A percentile compares a stretch with the other conserved stretches of the same genome.
These are phyloP conservation scores for Sclerotinia sclerotiorum DNA, from an alignment of 2,329 filamentous ascomycete genomes.

Conservation along the genomic window DNA sequence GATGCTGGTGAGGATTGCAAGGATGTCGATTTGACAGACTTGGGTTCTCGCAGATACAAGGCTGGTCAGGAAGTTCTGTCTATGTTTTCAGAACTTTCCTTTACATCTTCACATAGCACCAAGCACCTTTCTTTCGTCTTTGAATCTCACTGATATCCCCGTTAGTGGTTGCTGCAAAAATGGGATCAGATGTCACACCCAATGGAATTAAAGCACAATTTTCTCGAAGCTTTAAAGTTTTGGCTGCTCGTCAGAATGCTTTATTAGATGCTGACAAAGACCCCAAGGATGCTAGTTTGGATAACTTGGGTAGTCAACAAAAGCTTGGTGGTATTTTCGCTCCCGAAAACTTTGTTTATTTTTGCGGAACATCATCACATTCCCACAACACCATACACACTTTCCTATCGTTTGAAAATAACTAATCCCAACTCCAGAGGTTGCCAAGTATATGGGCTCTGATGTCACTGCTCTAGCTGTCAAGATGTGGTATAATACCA, in stretches of 20 bases:
- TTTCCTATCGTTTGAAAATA: not conserved
- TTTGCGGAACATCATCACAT: not conserved
- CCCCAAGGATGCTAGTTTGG: slow-evolving; percentile 38
- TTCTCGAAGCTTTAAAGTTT: slow-evolving; percentile 51
- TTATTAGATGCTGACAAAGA: slow-evolving; percentile 48
- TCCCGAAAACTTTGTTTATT: not conserved
- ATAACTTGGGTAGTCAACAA: not conserved
- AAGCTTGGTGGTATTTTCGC: not conserved
- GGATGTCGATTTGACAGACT: slow-evolving; percentile 14
- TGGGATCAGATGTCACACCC: slow-evolving; percentile 53
- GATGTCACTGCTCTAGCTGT: slow-evolving; percentile 32
- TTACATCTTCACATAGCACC: not conserved
- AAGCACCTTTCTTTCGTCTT: not conserved
- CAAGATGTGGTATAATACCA: slow-evolving; percentile 29
- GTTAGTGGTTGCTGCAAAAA: not conserved
- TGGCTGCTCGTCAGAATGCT: slow-evolving; percentile 50
- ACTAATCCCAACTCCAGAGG: slow-evolving; percentile 15
- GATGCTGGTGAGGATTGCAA: slow-evolving; percentile 12
- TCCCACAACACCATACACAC: not conserved
- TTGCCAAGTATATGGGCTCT: slow-evolving; percentile 31
- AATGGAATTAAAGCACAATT: slow-evolving; percentile 62
- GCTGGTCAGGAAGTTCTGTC: slow-evolving; percentile 22
- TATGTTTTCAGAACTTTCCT: not conserved
- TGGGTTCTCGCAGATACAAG: slow-evolving; percentile 17
- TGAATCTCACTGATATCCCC: not conserved